A percentile compares a stretch with the other conserved stretches of the same genome.
phyloP scores from a whole-genome alignment of 352 stramenopile species.

The Pythium periplocum region DNA sequence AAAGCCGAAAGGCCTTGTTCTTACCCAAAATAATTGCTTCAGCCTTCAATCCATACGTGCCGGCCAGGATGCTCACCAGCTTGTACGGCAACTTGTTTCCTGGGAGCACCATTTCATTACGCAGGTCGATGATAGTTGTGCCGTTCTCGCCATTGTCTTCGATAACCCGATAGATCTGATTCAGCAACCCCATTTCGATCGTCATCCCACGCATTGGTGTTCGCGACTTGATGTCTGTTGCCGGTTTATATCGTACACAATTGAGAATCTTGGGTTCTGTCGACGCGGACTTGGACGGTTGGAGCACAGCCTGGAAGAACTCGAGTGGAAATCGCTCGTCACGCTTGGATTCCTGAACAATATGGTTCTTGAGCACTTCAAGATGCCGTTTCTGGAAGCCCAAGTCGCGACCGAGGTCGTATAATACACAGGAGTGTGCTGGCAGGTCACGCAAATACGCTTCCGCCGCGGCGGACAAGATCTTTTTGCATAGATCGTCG shows the following conservation, averaged over 20 bases:
- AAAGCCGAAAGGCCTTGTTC: slow-evolving; percentile 77
- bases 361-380: slow-evolving; percentile 55
- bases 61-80: slow-evolving; percentile 55
- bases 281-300: slow-evolving; percentile 37
- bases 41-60: slow-evolving; percentile 64
- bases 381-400: slow-evolving; percentile 65
- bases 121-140: slow-evolving; percentile 69
- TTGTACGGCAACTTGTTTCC: slow-evolving; percentile 80
- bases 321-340: slow-evolving; percentile 58
- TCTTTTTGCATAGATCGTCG: slow-evolving; percentile 73
- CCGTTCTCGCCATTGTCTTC: slow-evolving; percentile 56
- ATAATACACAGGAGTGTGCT: slow-evolving; percentile 56
- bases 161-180: slow-evolving; percentile 71
- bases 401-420: slow-evolving; percentile 64
- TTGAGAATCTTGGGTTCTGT: slow-evolving; percentile 77
- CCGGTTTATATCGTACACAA: slow-evolving; percentile 64
- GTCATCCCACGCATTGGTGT: slow-evolving; percentile 29
- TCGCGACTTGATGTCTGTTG: slow-evolving; percentile 3
- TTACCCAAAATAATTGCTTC: slow-evolving; percentile 77
- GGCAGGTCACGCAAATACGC: slow-evolving; percentile 55
- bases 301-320: slow-evolving; percentile 71
- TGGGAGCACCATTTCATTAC: slow-evolving; percentile 62
- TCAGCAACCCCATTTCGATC: slow-evolving; percentile 59
- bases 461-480: slow-evolving; percentile 48
- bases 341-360: slow-evolving; percentile 60